Conservation (phyloP, 176 grass and related monocot species). For the Aegilops tauschii region DNA sequence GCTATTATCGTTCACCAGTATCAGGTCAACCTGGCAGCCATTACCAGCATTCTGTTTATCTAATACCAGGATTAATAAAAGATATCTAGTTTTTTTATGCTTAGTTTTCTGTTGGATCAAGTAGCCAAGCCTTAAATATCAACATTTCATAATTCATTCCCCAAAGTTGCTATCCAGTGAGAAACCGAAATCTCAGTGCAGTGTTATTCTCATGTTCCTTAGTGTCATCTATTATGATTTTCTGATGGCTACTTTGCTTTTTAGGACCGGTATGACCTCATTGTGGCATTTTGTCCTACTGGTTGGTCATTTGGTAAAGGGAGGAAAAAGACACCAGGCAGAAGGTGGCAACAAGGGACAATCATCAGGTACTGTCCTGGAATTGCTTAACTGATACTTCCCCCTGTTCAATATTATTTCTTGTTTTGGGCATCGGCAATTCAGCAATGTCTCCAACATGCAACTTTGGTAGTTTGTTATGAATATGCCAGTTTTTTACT, state of each 20-base stretch:
- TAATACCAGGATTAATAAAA: not conserved
- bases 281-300: slow-evolving; percentile 91
- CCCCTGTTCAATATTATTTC: not conserved
- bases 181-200: slow-evolving; percentile 2
- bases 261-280: slow-evolving; percentile 75
- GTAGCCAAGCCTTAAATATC: no score
- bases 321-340: slow-evolving; percentile 73
- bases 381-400: not conserved
- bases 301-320: slow-evolving; percentile 97
- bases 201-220: not conserved
- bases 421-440: not conserved
- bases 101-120: no score
- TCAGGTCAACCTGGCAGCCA: not conserved
- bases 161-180: not conserved
- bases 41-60: not conserved
- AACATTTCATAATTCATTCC: not conserved
- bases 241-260: slow-evolving; percentile 37
- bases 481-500: not conserved
- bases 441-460: not conserved
- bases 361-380: slow-evolving; percentile 67
- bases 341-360: slow-evolving; percentile 85
- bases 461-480: not conserved
- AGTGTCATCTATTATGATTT: not conserved
- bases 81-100: no score
- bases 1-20: not conserved